Conservation (phyloP, 2,329 filamentous ascomycete genomes). For the Lasiodiplodia theobromae region DNA sequence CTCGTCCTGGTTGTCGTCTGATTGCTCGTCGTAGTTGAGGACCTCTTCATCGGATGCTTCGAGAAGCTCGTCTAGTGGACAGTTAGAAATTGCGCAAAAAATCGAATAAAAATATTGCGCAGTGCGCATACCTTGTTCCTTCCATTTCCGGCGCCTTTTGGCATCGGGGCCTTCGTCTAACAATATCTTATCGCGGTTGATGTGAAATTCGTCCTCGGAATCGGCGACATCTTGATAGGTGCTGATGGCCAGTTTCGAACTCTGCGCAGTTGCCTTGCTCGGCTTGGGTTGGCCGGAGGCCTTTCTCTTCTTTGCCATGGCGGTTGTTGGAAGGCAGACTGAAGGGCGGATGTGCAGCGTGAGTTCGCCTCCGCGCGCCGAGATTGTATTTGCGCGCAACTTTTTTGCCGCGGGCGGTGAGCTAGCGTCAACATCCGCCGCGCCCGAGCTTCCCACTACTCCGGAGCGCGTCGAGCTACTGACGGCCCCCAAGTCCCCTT, state of each 20-base stretch:
- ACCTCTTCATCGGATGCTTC: constrained; percentile 70
- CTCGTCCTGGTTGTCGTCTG: constrained; percentile 52
- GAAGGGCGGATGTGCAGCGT: constrained; percentile 1
- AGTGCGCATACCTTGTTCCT: constrained; percentile 66
- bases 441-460: background rate
- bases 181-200: constrained; percentile 84
- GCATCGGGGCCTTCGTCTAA: constrained; percentile 81
- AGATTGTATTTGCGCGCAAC: constrained; percentile 16
- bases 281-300: constrained; percentile 58
- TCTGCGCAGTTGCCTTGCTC: constrained; percentile 37
- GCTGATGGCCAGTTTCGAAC: constrained; percentile 63
- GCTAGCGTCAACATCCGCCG: background rate
- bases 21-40: constrained; percentile 58
- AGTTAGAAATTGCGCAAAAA: constrained; percentile 1
- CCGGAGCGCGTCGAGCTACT: background rate
- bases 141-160: constrained; percentile 75
- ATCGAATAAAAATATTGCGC: constrained; percentile 30
- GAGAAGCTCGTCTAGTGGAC: constrained; percentile 60
- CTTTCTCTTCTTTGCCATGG: constrained; percentile 72
- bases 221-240: constrained; percentile 87
- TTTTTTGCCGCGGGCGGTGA: constrained; percentile 29
- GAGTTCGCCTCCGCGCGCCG: constrained; percentile 4
- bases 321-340: background rate
- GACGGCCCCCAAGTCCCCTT: background rate
- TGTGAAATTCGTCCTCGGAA: constrained; percentile 92